Conservation (phyloP, 352 stramenopile genomes). For the Globisporangium alternatum region DNA sequence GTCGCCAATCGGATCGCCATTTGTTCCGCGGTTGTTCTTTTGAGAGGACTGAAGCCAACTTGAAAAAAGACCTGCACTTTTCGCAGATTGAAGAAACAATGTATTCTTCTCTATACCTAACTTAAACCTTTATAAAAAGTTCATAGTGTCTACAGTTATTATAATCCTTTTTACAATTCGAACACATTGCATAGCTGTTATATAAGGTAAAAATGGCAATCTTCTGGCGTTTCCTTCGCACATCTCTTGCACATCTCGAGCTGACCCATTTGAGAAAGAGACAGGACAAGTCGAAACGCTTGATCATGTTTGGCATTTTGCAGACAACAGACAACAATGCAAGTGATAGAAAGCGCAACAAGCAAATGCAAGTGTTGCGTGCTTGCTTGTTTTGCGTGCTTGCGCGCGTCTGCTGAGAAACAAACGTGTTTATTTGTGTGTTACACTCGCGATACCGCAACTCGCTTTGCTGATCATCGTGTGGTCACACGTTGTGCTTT, state of each 20-base stretch:
- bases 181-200: neutral
- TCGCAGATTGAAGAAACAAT: neutral
- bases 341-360: neutral
- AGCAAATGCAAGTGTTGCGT: neutral
- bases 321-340: neutral
- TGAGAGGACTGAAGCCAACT: neutral
- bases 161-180: neutral
- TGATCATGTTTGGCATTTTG: neutral
- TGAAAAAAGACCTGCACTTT: neutral
- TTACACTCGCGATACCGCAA: too few relatives aligned
- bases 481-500: neutral
- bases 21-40: neutral
- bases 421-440: too few relatives aligned
- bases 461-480: neutral
- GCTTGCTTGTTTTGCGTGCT: neutral
- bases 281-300: conserved; percentile 3
- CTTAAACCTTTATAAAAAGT: too few relatives aligned
- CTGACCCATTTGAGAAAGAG: conserved; percentile 3
- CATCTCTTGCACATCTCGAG: neutral
- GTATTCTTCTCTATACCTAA: neutral
- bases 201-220: neutral
- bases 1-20: too few relatives aligned
- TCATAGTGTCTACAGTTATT: too few relatives aligned
- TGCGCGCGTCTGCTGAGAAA: too few relatives aligned
- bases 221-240: neutral